Evolutionary conservation across 1,139 yeast genomes (phyloP).

Genomic region (Scheffersomyces titani): DNA sequence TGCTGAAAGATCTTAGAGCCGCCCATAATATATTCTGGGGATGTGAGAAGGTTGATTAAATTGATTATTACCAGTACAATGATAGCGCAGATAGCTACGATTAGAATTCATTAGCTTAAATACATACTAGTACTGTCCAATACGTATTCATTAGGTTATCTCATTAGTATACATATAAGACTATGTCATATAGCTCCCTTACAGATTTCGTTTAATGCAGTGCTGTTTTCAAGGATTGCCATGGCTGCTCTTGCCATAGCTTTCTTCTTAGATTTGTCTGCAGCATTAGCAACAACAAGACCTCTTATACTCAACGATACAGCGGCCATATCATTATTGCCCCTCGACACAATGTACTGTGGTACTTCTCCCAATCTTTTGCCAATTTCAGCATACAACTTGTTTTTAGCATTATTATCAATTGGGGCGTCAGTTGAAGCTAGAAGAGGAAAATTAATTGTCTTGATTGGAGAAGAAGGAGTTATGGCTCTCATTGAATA

Average conservation of each 20-base stretch:
- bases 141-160: neutral
- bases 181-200: neutral
- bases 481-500: neutral
- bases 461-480: slow-evolving; percentile 3
- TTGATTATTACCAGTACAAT: neutral
- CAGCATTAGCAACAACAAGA: slow-evolving; percentile 36
- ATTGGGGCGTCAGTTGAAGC: slow-evolving; percentile 26
- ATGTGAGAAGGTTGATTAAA: neutral
- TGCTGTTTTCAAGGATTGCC: slow-evolving; percentile 38
- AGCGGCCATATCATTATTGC: slow-evolving; percentile 28
- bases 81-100: neutral
- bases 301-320: slow-evolving; percentile 42
- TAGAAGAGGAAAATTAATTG: slow-evolving; percentile 26
- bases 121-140: neutral
- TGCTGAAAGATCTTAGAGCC: too few species aligned
- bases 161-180: neutral
- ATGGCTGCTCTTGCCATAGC: slow-evolving; percentile 52
- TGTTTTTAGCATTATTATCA: slow-evolving; percentile 41
- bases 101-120: neutral
- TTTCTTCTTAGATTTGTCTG: slow-evolving; percentile 42
- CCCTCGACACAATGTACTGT: slow-evolving; percentile 35
- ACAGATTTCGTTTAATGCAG: slow-evolving; percentile 25
- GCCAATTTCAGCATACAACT: slow-evolving; percentile 45
- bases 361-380: slow-evolving; percentile 42
- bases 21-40: too few species aligned